Conservation (phyloP, 169 alveolate genomes). For the Plasmodium adleri region DNA sequence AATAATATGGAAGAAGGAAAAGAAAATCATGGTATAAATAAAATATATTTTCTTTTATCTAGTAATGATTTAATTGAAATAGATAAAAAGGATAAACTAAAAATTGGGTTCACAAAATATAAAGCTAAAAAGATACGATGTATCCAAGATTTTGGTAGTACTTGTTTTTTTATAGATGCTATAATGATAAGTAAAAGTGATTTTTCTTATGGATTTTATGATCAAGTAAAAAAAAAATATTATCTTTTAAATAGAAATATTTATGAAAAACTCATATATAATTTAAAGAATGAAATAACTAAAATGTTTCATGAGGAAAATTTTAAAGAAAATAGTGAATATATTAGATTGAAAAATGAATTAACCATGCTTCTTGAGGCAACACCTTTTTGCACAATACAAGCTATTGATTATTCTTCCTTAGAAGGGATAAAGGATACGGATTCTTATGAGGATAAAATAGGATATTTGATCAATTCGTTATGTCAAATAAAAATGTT, state of each 20-base stretch:
- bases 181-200: conserved; percentile 75
- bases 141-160: conserved; percentile 52
- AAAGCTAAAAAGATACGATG: conserved; percentile 47
- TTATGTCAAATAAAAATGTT: conserved; percentile 46
- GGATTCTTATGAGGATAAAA: conserved; percentile 15
- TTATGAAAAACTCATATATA: conserved; percentile 54
- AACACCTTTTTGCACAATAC: conserved; percentile 52
- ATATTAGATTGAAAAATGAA: conserved; percentile 45
- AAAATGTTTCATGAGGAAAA: conserved; percentile 44
- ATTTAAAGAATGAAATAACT: conserved; percentile 54
- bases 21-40: background rate
- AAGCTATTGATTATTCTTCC: conserved; percentile 66
- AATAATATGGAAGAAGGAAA: conserved; percentile 14
- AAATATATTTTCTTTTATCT: conserved; percentile 16
- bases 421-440: conserved; percentile 38
- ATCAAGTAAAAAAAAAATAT: conserved; percentile 18
- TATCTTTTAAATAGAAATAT: conserved; percentile 34
- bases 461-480: conserved; percentile 55
- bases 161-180: conserved; percentile 60
- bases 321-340: conserved; percentile 33
- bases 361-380: conserved; percentile 60
- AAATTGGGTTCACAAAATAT: conserved; percentile 68
- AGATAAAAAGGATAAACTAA: conserved; percentile 30
- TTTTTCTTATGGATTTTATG: conserved; percentile 72
- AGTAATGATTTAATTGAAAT: conserved; percentile 58